Base-by-base conservation (phyloP, 306 rosid species). In the Pueraria montana region DNA sequence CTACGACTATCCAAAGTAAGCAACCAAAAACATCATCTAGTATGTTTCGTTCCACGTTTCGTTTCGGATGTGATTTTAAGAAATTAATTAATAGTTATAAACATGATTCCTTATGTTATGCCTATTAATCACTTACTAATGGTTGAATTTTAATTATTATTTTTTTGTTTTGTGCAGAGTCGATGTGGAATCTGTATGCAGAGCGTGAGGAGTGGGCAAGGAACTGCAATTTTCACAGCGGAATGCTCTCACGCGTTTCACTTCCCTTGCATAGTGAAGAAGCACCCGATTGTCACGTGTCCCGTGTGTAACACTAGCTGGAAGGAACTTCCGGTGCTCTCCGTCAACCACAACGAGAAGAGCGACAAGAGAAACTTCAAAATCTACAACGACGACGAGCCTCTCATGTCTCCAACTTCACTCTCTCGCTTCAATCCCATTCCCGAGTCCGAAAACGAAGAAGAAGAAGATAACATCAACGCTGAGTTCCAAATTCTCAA, bases 161-260 rank as follows among this genome's bases (percentile, higher is more conserved):
- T 10, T 1, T 16, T 18, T 43, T 2, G 42, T 17, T 32, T 2
- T 79, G 62, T 74, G 85, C 94, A 96, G 99, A 94, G 80, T 89
- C 87, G 97, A 79, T 96, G 99, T 73, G 98, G 98, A 87, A 90
- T 92, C 80, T 96, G 99, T 84, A 77, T 85, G 69, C 95, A 89
- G 59, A 88, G 88, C 74, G 97, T 91, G 69, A 96, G 91, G 82
- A 88, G 94, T 32, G 98, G 99, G 1, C 96, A 93, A 73, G 98
- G 99, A 73, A 96, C 93, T 0, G 99, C 99, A 45, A 96, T 94
- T 83, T 92, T 94, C 89, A 96, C 99, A 3, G 94, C 99, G 16
- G 98, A 96, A 77, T 96, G 99, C 76, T 96, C 97, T 8, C 99
- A 96, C 81, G 87, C 91, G 3, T 96, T 96, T 66, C 99, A 96